Percentiles rank a stretch among this genome's conserved stretches.
These are phyloP conservation scores for Trametes coccinea DNA, from an alignment of 768 basidiomycete genomes.

Conservation along the genomic window DNA sequence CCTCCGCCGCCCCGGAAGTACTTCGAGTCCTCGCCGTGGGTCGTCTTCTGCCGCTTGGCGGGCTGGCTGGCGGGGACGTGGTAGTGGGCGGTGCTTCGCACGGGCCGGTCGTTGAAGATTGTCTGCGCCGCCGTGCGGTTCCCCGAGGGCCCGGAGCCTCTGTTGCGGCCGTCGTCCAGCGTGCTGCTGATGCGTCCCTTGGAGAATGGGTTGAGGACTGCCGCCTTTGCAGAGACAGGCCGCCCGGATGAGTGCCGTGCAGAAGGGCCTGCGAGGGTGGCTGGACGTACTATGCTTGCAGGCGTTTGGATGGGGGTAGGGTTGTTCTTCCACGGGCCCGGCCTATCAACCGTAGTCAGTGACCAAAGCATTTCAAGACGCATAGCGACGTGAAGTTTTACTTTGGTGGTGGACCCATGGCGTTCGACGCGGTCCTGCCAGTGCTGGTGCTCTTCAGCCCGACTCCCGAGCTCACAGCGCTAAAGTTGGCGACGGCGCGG, in stretches of 20 bases:
- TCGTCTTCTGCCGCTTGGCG: slow-evolving; percentile 7
- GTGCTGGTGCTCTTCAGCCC: not conserved
- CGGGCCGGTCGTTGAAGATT: not conserved
- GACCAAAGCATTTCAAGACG: not conserved
- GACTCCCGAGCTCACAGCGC: slow-evolving; percentile 6
- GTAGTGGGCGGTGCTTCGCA: not conserved
- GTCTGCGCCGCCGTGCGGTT: slow-evolving; percentile 1
- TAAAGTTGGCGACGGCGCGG: not conserved
- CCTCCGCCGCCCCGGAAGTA: not conserved
- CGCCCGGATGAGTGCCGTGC: not conserved
- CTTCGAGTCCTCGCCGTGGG: not conserved
- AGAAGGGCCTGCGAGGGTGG: not conserved
- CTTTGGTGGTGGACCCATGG: not conserved
- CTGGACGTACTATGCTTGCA: slow-evolving; percentile 3
- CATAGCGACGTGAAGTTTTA: not conserved
- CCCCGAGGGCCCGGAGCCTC: not conserved
- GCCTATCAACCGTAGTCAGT: not conserved
- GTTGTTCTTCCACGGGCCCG: not conserved
- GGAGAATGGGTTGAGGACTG: not conserved
- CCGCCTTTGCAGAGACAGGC: not conserved
- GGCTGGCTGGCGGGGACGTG: not conserved
- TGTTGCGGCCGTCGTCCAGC: not conserved
- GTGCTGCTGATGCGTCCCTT: not conserved
- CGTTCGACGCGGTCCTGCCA: slow-evolving; percentile 6
- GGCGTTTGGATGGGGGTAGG: slow-evolving; percentile 1